Evolutionary conservation across 2,329 filamentous ascomycete species (phyloP), one percentile per base, ranked within the genome.

Genomic region (Penicillium verrucosum): DNA sequence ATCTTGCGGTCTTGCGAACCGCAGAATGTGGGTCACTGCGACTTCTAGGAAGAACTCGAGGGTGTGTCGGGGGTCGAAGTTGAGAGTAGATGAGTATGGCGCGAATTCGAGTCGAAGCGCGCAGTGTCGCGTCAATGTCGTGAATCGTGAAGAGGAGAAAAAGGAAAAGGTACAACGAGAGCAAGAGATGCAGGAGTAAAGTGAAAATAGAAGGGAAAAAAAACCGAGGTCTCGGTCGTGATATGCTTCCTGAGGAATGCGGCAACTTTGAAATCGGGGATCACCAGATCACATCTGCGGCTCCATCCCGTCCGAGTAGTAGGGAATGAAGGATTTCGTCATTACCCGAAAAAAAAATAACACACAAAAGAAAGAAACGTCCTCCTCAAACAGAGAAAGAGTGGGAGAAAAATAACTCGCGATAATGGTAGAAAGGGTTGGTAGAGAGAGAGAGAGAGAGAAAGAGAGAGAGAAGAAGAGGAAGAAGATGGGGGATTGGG

Each of bases 241-340:
- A 57, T 46, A 21, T 23, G 52, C 44, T 54, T 56, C 36, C 47
- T 51, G 27, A 54, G 64, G 64, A 66, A 66, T 65, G 64, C 63
- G 64, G 61, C 56, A 59, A 63, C 61, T 59, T 59, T 51, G 56
- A 55, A 60, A 58, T 58, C 58, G 60, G 54, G 53, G 51, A 64
- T 66, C 64, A 66, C 64, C 63, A 65, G 58, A 63, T 66, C 60
- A 66, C 64, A 64, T 55, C 57, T 63, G 64, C 60, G 59, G 60
- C 58, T 61, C 63, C 64, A 65, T 65, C 61, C 59, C 64, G 57
- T 51, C 49, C 41, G 37, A 49, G 56, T 45, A 60, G 55, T 51
- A 64, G 56, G 60, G 54, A 60, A 61, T 53, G 56, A 47, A 59
- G 52, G 30, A 61, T 51, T 56, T 57, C 61, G 54, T 58, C 61